These are phyloP conservation scores for Ceratocystis huliohia DNA, from an alignment of 2,329 filamentous ascomycete species.

Conservation along the genomic window DNA sequence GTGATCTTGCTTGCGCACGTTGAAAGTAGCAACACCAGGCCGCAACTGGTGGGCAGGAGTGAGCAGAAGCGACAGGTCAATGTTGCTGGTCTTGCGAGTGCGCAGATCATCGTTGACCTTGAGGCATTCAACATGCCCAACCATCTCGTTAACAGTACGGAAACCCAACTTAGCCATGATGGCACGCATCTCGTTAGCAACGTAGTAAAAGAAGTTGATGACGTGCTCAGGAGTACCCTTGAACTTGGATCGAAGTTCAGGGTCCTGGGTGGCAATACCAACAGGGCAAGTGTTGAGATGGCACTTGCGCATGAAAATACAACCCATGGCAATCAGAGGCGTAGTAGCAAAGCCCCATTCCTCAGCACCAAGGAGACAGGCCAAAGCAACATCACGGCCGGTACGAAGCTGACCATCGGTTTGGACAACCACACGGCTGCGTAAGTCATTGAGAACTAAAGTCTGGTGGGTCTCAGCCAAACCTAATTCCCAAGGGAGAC, in stretches of 20 bases:
- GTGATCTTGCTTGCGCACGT: conserved; percentile 95
- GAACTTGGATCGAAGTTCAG: conserved; percentile 89
- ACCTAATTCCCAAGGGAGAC: conserved; percentile 91
- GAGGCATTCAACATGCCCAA: conserved; percentile 77
- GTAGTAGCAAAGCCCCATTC: conserved; percentile 96
- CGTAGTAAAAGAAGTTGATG: conserved; percentile 98
- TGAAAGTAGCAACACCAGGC: conserved; percentile 90
- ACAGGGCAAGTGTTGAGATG: conserved; percentile 70
- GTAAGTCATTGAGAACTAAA: conserved; percentile 84
- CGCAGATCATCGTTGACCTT: conserved; percentile 79
- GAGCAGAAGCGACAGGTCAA: conserved; percentile 82
- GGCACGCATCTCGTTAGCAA: conserved; percentile 87
- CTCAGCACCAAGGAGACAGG: conserved; percentile 90
- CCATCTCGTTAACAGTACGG: conserved; percentile 95
- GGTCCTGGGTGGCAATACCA: conserved; percentile 90
- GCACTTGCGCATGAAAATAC: conserved; percentile 84
- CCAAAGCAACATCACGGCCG: conserved; percentile 85
- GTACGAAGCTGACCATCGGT: conserved; percentile 91
- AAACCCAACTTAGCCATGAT: conserved; percentile 96
- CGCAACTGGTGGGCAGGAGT: conserved; percentile 93
- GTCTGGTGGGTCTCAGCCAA: conserved; percentile 96
- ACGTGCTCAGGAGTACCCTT: conserved; percentile 86
- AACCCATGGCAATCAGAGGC: conserved; percentile 91
- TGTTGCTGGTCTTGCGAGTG: conserved; percentile 79
- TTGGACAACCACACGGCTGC: conserved; percentile 90